Percentiles rank a stretch among this genome's conserved stretches.
Evolutionary conservation across 305 asterid genomes (phyloP).

Genomic region (Fraxinus albicans): DNA sequence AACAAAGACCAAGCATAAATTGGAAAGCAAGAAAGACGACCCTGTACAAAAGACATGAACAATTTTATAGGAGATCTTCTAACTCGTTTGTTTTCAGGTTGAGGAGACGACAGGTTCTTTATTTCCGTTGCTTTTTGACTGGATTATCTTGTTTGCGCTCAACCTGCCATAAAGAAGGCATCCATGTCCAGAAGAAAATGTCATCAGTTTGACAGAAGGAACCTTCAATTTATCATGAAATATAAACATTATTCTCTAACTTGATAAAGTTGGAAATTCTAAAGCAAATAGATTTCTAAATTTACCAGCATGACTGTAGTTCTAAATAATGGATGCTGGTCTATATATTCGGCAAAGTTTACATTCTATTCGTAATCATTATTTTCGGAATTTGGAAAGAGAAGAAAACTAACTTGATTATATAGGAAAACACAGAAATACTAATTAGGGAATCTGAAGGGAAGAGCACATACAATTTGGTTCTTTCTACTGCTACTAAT

Average conservation of each 20-base stretch:
- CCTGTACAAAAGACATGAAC: constrained; percentile 5
- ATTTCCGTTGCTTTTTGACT: constrained; percentile 59
- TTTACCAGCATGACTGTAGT: not conserved
- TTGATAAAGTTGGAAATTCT: not conserved
- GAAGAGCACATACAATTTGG: not conserved
- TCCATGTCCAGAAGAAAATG: constrained; percentile 11
- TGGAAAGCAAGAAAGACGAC: constrained; percentile 16
- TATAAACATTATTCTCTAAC: not conserved
- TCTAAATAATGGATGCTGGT: not conserved
- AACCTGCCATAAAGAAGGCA: constrained; percentile 43
- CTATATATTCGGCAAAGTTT: constrained; percentile 1
- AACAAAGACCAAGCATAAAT: constrained; percentile 20
- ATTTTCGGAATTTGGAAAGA: not conserved
- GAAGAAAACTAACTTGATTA: not conserved
- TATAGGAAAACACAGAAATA: not conserved
- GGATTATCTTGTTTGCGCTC: constrained; percentile 54
- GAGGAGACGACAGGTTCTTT: constrained; percentile 20
- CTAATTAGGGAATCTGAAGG: not conserved
- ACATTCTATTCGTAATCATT: not conserved
- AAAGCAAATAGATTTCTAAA: not conserved
- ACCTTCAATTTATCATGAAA: not conserved
- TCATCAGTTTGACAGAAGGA: not conserved
- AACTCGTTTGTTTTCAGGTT: constrained; percentile 10
- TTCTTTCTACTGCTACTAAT: not conserved
- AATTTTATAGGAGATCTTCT: constrained; percentile 2